Evolutionary conservation across 2,329 filamentous ascomycete species (phyloP), one percentile per base, ranked within the genome.

Genomic region (Berkeleyomyces rouxiae): DNA sequence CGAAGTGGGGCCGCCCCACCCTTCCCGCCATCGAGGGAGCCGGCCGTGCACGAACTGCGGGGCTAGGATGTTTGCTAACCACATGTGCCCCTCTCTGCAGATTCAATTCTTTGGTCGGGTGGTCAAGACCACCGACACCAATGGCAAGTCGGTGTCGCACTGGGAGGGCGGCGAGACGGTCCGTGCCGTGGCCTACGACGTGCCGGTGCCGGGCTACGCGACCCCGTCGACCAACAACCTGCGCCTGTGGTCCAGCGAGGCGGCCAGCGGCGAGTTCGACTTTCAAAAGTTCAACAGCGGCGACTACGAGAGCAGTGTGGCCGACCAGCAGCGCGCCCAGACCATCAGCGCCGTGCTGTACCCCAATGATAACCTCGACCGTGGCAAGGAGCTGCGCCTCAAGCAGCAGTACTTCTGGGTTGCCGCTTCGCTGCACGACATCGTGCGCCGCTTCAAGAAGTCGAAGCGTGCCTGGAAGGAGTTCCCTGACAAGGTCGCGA

Each of bases 341-440:
- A 97, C 92, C 62, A 99, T 99, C 76, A 96, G 91, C 61, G 92
- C 92, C 40, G 93, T 99, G 11, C 77, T 99, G 53, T 99, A 99
- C 71, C 93, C 93, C 65, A 99, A 99, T 70, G 92, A 97, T 75
- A 97, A 96, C 74, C 82, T 99, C 53, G 92, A 97, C 67, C 83
- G 90, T 67, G 93, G 93, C 66, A 99, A 99, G 75, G 93, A 99
- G 78, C 83, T 99, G 66, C 89, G 93, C 61, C 76, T 99, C 74
- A 99, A 99, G 82, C 93, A 99, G 74, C 93, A 99, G 74, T 99
- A 99, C 80, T 99, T 99, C 77, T 99, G 93, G 93, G 95, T 96
- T 70, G 91, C 93, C 61, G 93, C 93, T 13, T 99, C 93, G 13
- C 81, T 99, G 3, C 90, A 90, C 71, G 93, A 99, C 70, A 99